Evolutionary conservation across 2,329 filamentous ascomycete genomes (phyloP), one percentile per base, ranked within the genome.

Genomic region (Huntiella bhutanensis): DNA sequence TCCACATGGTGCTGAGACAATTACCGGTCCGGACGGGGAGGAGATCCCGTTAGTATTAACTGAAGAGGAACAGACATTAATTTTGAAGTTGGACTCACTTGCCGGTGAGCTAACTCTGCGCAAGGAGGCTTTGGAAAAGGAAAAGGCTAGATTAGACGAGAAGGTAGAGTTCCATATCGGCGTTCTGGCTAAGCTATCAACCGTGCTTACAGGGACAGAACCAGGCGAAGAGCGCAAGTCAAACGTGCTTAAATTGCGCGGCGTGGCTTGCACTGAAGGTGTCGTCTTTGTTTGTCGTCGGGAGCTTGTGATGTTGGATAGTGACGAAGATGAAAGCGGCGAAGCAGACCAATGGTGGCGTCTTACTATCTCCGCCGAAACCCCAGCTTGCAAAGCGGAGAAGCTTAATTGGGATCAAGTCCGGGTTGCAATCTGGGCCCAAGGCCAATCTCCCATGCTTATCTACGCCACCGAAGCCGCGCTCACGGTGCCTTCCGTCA

Each of bases 281-380:
- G 57, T 70, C 1, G 61, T 68, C 7, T 75, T 71, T 51, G 58
- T 75, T 33, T 72, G 70, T 52, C 62, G 48, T 60, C 64, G 34
- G 54, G 62, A 64, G 46, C 55, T 57, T 4, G 60, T 66, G 43
- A 54, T 67, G 32, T 64, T 66, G 43, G 64, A 69, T 12, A 41
- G 67, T n/a, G 61, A 58, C 1, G 62, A 60, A 32, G 49, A 51
- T 3, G 28, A 45, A 4, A 19, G 58, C 3, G 51, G 53, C 16
- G 49, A 55, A 3, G 51, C 51, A 12, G 69, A 73, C 45, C 70
- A 73, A 53, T 75, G 71, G 71, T 75, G 71, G 71, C 65, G 65
- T 51, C 58, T 75, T 40, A 59, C 64, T 33, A 70, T 66, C 51
- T 55, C 56, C 16, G 54, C 60, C 10, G 54, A 58, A 12, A 62